Evolutionary conservation across 345 rosid genomes (phyloP).

Genomic region (Hevea brasiliensis): DNA sequence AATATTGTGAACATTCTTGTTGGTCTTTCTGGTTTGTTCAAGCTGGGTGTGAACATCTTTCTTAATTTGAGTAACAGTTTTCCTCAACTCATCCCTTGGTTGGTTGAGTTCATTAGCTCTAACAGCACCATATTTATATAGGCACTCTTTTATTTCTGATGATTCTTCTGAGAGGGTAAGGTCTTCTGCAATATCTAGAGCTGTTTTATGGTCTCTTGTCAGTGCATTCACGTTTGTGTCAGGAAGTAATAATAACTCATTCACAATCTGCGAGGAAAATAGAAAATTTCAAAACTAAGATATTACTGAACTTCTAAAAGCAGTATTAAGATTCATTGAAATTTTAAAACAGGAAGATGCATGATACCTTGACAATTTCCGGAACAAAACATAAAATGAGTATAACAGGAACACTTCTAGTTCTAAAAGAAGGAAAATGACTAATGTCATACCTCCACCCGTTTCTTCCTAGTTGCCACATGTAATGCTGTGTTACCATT

Average conservation of each 20-base stretch:
- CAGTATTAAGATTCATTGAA: background rate
- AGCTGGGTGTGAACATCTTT: slow-evolving; percentile 95
- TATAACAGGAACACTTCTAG: background rate
- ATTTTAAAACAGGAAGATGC: background rate
- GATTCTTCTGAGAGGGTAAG: slow-evolving; percentile 88
- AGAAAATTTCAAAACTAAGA: slow-evolving; percentile 5
- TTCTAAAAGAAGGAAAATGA: slow-evolving; percentile 7
- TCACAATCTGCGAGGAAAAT: slow-evolving; percentile 70
- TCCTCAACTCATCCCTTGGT: slow-evolving; percentile 90
- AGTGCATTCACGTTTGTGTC: slow-evolving; percentile 85
- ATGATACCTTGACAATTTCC: background rate
- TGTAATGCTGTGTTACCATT: slow-evolving; percentile 89
- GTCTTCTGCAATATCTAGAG: slow-evolving; percentile 89
- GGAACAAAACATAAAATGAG: background rate
- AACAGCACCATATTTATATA: slow-evolving; percentile 67
- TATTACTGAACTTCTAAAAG: background rate
- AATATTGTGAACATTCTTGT: slow-evolving; percentile 90
- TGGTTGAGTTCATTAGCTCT: slow-evolving; percentile 95
- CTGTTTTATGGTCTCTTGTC: slow-evolving; percentile 89
- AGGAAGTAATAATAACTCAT: slow-evolving; percentile 66
- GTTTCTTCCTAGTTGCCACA: slow-evolving; percentile 89
- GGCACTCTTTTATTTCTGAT: slow-evolving; percentile 66
- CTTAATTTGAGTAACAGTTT: slow-evolving; percentile 86
- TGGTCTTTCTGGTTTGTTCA: slow-evolving; percentile 87
- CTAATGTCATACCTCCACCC: slow-evolving; percentile 64